Base-by-base conservation (phyloP, 2,329 filamentous ascomycete genomes). In the Colletotrichum echinochloae region DNA sequence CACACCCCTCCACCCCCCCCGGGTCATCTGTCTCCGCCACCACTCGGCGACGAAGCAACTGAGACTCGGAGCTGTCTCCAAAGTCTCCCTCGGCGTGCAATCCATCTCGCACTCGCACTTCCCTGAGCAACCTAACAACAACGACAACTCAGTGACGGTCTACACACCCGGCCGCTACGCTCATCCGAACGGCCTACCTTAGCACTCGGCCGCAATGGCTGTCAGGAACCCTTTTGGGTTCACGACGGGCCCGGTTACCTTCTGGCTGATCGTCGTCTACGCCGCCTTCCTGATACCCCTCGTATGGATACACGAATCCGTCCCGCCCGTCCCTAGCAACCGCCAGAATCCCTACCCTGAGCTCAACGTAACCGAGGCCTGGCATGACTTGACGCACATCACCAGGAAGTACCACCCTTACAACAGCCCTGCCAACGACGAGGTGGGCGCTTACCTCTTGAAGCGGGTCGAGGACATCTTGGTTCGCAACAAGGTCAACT, bases 381-480 rank as follows among this genome's bases (percentile, higher is more conserved):
- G 95, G 95, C 81, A 86, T 16, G 95, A 98, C 78, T 85, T 99
- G 39, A 89, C 94, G 71, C 83, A 86, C 65, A 86, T 99, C 59
- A 95, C 92, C 41, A 86, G 86, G 73, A 85, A 86, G 1, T 96
- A 92, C 78, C 96, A 97, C 78, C 95, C 96, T 0, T 97, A 94
- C 83, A 98, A 97, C 81, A 95, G 92, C 74, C 91, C 86, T 70
- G 86, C 89, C 71, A 98, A 98, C 78, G 95, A 97, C 75, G 84
- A 89, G 30, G 90, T 98, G 41, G 90, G 93, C 72, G 83, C 88
- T 41, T 98, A 92, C 86, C 83, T 98, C 41, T 83, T 98, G 71
- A 76, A 83, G 23, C 89, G 94, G 70, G 88, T 97, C 69, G 83
- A 90, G 72, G 83, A 87, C 46, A 96, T 97, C 70, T 80, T 95